Conservation (phyloP, 75 land plant species). For the Cryptomeria japonica region DNA sequence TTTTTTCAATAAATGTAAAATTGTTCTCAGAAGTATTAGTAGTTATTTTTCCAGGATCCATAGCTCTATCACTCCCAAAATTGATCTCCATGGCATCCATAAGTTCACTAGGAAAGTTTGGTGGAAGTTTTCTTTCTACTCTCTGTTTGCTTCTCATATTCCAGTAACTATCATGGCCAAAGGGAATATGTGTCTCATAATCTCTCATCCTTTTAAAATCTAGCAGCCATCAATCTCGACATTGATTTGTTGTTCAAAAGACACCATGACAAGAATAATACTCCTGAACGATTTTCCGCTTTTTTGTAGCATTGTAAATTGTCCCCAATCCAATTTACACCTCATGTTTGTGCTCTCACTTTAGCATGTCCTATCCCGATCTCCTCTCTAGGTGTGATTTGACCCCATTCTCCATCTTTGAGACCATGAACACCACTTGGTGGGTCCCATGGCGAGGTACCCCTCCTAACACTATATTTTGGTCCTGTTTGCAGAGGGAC, state of each 20-base stretch:
- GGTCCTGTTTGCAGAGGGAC: too few relatives aligned
- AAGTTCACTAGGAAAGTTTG: neutral
- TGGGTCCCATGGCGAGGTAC: too few relatives aligned
- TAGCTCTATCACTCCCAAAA: neutral
- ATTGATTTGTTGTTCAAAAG: neutral
- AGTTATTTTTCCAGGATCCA: too few relatives aligned
- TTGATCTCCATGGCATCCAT: neutral
- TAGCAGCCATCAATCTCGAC: conserved; percentile 9
- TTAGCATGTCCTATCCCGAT: too few relatives aligned
- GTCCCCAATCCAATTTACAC: too few relatives aligned
- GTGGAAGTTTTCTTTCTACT: neutral
- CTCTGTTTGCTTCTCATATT: neutral
- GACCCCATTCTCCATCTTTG: too few relatives aligned
- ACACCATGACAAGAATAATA: conserved; percentile 1
- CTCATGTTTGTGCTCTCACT: too few relatives aligned
- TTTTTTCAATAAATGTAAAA: too few relatives aligned
- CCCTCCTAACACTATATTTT: too few relatives aligned
- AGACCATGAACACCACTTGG: too few relatives aligned
- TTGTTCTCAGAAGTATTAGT: too few relatives aligned
- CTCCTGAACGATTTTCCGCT: neutral
- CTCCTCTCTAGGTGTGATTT: too few relatives aligned
- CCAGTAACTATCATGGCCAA: conserved; percentile 7
- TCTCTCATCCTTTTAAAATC: neutral
- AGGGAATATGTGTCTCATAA: neutral
- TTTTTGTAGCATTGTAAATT: neutral